Conservation (phyloP, 2,329 filamentous ascomycete species). For the Aspergillus melleus region DNA sequence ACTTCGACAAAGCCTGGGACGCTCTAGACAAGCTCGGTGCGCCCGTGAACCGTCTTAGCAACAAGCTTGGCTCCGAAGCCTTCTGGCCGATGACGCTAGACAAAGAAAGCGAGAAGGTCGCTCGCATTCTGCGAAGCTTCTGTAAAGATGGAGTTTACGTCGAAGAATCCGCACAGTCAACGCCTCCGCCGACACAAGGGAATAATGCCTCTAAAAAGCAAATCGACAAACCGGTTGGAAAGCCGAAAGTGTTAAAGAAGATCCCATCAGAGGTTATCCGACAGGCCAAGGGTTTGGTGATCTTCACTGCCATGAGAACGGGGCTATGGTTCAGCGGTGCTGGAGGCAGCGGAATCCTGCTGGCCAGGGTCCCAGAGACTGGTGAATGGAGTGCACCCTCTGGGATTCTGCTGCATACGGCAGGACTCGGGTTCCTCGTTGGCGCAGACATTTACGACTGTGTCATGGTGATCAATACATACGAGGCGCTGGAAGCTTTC, state of each 20-base stretch:
- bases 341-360: conserved; percentile 84
- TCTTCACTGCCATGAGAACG: conserved; percentile 94
- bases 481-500: conserved; percentile 79
- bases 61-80: conserved; percentile 77
- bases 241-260: conserved; percentile 70
- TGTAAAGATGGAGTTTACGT: conserved; percentile 76
- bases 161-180: conserved; percentile 53
- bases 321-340: conserved; percentile 90
- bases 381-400: conserved; percentile 90
- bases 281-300: conserved; percentile 84
- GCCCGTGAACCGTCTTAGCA: conserved; percentile 77
- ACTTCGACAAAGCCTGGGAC: conserved; percentile 72
- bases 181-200: conserved; percentile 28
- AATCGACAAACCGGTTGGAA: conserved; percentile 56
- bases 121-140: conserved; percentile 84
- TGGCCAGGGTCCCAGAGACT: conserved; percentile 74
- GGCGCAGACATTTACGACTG: conserved; percentile 97
- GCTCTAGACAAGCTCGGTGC: conserved; percentile 68
- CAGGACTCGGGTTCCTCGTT: conserved; percentile 82
- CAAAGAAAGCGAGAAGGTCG: conserved; percentile 87
- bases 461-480: conserved; percentile 86
- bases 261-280: conserved; percentile 84
- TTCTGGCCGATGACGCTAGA: conserved; percentile 86
- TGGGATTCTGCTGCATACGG: conserved; percentile 85
- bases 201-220: conserved; percentile 39